phyloP scores from a whole-genome alignment of 352 stramenopile genomes.

The Globisporangium nagaii region DNA sequence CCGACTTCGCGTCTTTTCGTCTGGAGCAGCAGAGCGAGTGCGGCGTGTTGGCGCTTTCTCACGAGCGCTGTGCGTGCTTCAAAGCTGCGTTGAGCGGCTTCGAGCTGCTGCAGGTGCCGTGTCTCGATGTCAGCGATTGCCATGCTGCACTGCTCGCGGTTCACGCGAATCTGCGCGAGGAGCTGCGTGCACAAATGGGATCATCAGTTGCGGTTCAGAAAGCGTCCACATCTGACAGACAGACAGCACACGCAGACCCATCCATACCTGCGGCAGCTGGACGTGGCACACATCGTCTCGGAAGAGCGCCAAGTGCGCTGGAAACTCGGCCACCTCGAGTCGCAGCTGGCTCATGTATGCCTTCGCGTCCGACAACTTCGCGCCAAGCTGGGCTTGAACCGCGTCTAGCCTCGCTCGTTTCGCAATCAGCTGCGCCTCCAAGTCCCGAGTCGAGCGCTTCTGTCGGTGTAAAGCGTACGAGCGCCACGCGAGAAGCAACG shows the following conservation, averaged over 20 bases:
- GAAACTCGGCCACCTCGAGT: neutral
- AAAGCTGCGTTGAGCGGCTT: neutral
- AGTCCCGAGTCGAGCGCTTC: neutral
- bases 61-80: neutral
- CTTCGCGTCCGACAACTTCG: neutral
- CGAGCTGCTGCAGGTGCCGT: neutral
- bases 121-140: conserved; percentile 18
- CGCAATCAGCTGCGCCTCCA: neutral
- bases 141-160: conserved; percentile 21
- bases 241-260: too few relatives aligned
- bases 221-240: neutral
- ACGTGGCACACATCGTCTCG: conserved; percentile 13
- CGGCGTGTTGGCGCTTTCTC: conserved; percentile 12
- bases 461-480: conserved; percentile 1
- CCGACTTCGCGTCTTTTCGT: conserved; percentile 8
- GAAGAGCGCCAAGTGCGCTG: conserved; percentile 3
- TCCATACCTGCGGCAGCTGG: conserved; percentile 9
- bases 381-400: neutral
- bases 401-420: neutral
- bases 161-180: conserved; percentile 2
- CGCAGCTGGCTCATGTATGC: neutral
- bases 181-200: neutral
- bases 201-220: too few relatives aligned
- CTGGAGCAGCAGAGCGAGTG: conserved; percentile 6
- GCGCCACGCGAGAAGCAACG: conserved; percentile 27